Evolutionary conservation across 2,329 filamentous ascomycete genomes (phyloP).

Genomic region (Pezicula carpinea): DNA sequence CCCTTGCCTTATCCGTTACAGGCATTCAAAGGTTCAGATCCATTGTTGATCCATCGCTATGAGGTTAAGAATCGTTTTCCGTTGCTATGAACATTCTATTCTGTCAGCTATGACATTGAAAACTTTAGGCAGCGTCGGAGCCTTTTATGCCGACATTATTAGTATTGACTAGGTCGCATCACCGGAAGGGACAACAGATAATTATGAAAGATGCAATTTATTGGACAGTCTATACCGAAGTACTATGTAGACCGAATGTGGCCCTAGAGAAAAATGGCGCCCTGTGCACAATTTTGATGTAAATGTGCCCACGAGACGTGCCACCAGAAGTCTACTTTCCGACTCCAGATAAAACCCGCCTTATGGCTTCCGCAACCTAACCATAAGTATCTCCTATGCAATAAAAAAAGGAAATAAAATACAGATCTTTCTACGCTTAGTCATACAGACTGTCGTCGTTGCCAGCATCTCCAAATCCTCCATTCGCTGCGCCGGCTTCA

Average conservation of each 20-base stretch:
- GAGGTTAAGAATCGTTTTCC: too few relatives aligned
- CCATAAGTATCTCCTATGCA: slow-evolving; percentile 6
- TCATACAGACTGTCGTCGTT: slow-evolving; percentile 98
- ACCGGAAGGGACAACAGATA: background rate
- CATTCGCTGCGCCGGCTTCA: slow-evolving; percentile 56
- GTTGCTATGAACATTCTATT: too few relatives aligned
- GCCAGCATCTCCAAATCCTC: slow-evolving; percentile 76
- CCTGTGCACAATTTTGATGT: slow-evolving; percentile 3
- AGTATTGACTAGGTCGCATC: too few relatives aligned
- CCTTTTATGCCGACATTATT: too few relatives aligned
- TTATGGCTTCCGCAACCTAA: background rate
- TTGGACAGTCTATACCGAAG: slow-evolving; percentile 17
- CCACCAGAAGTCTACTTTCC: background rate
- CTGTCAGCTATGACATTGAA: too few relatives aligned
- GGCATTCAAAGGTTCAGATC: too few relatives aligned
- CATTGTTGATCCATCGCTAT: too few relatives aligned
- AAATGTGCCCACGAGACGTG: background rate
- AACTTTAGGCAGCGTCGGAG: too few relatives aligned
- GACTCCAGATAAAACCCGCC: background rate
- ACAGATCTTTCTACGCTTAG: slow-evolving; percentile 45
- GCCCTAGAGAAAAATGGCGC: slow-evolving; percentile 3
- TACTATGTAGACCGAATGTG: slow-evolving; percentile 2
- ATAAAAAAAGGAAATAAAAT: slow-evolving; percentile 22
- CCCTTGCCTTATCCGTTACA: too few relatives aligned
- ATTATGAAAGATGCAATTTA: slow-evolving; percentile 7